phyloP scores from a whole-genome alignment of 345 rosid species.

The Ceriops tagal region DNA sequence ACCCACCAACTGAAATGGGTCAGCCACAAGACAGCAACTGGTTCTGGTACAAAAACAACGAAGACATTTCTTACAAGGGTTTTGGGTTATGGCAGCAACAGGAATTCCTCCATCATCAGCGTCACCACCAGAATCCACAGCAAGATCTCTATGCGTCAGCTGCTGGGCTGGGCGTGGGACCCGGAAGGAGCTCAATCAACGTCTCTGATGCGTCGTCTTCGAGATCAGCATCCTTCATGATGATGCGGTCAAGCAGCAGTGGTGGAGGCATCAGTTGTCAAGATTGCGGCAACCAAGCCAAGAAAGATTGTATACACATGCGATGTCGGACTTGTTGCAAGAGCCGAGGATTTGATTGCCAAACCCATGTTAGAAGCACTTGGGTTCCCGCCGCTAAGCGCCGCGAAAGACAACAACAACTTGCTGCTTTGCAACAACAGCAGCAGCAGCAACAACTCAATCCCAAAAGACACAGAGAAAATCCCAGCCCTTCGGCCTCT shows the following conservation, averaged over 20 bases:
- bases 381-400: slow-evolving; percentile 83
- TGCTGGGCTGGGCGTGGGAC: slow-evolving; percentile 65
- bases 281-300: slow-evolving; percentile 89
- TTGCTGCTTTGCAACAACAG: slow-evolving; percentile 36
- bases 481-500: slow-evolving; percentile 34
- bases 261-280: slow-evolving; percentile 56
- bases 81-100: slow-evolving; percentile 53
- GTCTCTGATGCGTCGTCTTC: slow-evolving; percentile 53
- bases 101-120: slow-evolving; percentile 33
- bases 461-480: slow-evolving; percentile 55
- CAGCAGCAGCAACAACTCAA: slow-evolving; percentile 29
- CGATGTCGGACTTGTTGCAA: slow-evolving; percentile 84
- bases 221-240: slow-evolving; percentile 46
- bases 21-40: slow-evolving; percentile 39
- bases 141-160: slow-evolving; percentile 65
- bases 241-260: slow-evolving; percentile 33
- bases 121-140: slow-evolving; percentile 34
- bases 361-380: slow-evolving; percentile 79
- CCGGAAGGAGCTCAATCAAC: slow-evolving; percentile 48
- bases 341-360: slow-evolving; percentile 73
- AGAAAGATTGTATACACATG: slow-evolving; percentile 73
- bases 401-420: slow-evolving; percentile 57
- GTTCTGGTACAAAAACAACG: slow-evolving; percentile 49
- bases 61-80: slow-evolving; percentile 50
- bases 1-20: slow-evolving; percentile 28